A percentile compares a stretch with the other conserved stretches of the same genome.
phyloP scores from a whole-genome alignment of 2,329 filamentous ascomycete species.

The Lasiodiplodia gonubiensis region DNA sequence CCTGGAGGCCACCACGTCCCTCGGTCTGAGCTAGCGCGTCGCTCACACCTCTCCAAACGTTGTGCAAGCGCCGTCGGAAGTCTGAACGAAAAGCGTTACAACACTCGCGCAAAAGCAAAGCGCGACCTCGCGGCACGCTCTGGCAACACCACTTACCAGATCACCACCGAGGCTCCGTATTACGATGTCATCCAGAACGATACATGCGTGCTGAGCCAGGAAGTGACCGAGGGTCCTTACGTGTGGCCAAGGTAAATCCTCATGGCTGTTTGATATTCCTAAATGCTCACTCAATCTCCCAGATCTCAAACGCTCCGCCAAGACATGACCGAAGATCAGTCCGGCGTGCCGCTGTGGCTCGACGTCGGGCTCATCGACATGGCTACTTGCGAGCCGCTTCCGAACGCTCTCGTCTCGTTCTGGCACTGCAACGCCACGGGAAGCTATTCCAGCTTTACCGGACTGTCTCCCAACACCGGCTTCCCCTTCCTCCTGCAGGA shows the following conservation, averaged over 20 bases:
- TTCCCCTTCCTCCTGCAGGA: slow-evolving; percentile 36
- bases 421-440: slow-evolving; percentile 41
- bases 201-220: slow-evolving; percentile 36
- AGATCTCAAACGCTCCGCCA: slow-evolving; percentile 35
- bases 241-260: slow-evolving; percentile 33
- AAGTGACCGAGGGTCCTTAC: slow-evolving; percentile 37
- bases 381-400: slow-evolving; percentile 49
- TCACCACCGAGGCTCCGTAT: slow-evolving; percentile 29
- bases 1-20: slow-evolving; percentile 1
- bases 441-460: slow-evolving; percentile 39
- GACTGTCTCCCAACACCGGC: slow-evolving; percentile 30
- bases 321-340: slow-evolving; percentile 45
- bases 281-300: neutral
- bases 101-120: slow-evolving; percentile 11
- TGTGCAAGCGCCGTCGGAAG: slow-evolving; percentile 5
- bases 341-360: slow-evolving; percentile 46
- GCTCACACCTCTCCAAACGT: neutral
- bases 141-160: slow-evolving; percentile 25
- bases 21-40: neutral
- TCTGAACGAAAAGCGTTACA: slow-evolving; percentile 27
- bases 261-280: no score
- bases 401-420: slow-evolving; percentile 44
- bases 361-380: slow-evolving; percentile 51
- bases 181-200: slow-evolving; percentile 31
- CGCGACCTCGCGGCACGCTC: slow-evolving; percentile 10